phyloP scores from a whole-genome alignment of 2,329 filamentous ascomycete species.

The Zarea fungicola region DNA sequence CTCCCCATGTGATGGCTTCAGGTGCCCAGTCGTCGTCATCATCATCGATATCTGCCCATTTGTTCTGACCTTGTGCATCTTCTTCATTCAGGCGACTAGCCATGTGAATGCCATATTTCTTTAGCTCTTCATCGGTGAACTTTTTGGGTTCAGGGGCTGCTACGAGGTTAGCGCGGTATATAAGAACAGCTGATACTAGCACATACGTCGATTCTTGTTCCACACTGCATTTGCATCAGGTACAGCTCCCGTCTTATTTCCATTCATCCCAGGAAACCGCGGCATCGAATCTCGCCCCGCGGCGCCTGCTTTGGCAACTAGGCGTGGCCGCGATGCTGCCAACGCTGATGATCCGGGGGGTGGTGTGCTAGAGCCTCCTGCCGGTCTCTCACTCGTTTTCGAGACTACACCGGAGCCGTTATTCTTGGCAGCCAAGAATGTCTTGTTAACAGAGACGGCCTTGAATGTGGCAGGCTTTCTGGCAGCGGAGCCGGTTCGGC shows the following conservation, averaged over 20 bases:
- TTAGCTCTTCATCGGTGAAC: constrained; percentile 80
- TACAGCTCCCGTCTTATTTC: constrained; percentile 53
- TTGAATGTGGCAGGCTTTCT: constrained; percentile 80
- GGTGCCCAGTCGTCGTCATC: constrained; percentile 85
- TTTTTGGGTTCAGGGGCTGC: constrained; percentile 70
- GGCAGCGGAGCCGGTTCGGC: constrained; percentile 51
- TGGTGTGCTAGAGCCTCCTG: constrained; percentile 41
- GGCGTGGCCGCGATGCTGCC: constrained; percentile 58
- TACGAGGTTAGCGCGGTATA: constrained; percentile 24
- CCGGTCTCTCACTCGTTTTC: constrained; percentile 48
- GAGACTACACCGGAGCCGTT: constrained; percentile 37
- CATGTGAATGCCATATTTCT: constrained; percentile 82
- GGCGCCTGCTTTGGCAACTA: constrained; percentile 70
- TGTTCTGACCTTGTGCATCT: constrained; percentile 67
- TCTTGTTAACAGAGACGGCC: constrained; percentile 79
- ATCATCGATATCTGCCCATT: constrained; percentile 87
- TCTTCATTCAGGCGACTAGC: constrained; percentile 73
- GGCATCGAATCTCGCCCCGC: constrained; percentile 49
- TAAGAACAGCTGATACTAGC: too few species aligned
- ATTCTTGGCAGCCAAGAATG: constrained; percentile 70
- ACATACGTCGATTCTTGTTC: constrained; percentile 83
- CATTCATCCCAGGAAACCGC: constrained; percentile 38
- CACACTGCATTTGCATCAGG: constrained; percentile 73
- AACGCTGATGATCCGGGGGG: constrained; percentile 41
- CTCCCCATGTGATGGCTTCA: constrained; percentile 81